Evolutionary conservation across 805 yeast species (phyloP).

Genomic region (Schwanniomyces polymorphus): DNA sequence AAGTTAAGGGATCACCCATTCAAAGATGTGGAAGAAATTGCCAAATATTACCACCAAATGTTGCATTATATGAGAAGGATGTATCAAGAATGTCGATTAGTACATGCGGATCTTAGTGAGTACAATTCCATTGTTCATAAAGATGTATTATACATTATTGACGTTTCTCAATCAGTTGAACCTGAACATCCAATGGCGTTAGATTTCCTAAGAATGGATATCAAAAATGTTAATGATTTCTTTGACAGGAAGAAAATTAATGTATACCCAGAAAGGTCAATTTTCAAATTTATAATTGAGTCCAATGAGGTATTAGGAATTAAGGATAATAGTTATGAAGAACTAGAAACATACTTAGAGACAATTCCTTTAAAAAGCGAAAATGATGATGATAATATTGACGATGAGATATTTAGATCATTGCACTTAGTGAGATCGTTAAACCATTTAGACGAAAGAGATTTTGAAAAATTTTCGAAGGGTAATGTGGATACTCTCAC

Average conservation of each 20-base stretch:
- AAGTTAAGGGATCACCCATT: constrained; percentile 82
- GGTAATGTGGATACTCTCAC: constrained; percentile 82
- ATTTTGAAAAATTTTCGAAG: constrained; percentile 71
- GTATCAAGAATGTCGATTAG: constrained; percentile 84
- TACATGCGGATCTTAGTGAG: constrained; percentile 96
- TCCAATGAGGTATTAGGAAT: constrained; percentile 37
- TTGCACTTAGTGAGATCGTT: constrained; percentile 74
- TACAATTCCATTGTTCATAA: constrained; percentile 88
- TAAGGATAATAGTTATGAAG: constrained; percentile 40
- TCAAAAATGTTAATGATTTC: constrained; percentile 90
- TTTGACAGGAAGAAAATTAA: constrained; percentile 70
- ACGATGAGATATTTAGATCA: constrained; percentile 85
- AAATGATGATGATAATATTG: constrained; percentile 47
- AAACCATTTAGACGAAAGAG: constrained; percentile 86
- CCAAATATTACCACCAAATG: constrained; percentile 72
- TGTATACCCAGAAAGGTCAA: constrained; percentile 76
- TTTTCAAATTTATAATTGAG: constrained; percentile 76
- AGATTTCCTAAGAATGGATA: constrained; percentile 95
- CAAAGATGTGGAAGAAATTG: constrained; percentile 63
- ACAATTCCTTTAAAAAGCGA: constrained; percentile 59
- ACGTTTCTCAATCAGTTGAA: constrained; percentile 96
- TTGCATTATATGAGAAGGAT: constrained; percentile 81
- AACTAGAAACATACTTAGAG: constrained; percentile 42
- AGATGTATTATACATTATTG: constrained; percentile 78
- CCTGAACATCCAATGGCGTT: constrained; percentile 97